A percentile compares a stretch with the other conserved stretches of the same genome.
Evolutionary conservation across 768 basidiomycete species (phyloP).

Genomic region (Boletus vermiculosoides): DNA sequence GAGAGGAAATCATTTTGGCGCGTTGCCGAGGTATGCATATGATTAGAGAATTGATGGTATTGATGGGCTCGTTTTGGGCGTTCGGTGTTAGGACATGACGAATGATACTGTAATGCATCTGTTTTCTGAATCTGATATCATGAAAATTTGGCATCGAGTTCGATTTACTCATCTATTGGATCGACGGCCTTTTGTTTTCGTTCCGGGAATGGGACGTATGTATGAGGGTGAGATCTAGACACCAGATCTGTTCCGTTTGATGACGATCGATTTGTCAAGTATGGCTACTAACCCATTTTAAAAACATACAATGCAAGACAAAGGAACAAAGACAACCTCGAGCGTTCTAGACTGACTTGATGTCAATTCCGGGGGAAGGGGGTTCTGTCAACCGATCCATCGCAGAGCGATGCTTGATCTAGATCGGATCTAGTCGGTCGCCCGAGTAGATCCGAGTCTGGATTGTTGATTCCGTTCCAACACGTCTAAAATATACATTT

Average conservation of each 20-base stretch:
- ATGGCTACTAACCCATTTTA: background rate
- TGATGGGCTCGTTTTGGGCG: background rate
- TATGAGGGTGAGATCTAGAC: background rate
- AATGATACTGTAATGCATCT: background rate
- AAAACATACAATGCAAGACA: background rate
- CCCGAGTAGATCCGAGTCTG: background rate
- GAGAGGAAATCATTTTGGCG: background rate
- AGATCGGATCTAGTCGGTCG: background rate
- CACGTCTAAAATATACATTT: background rate
- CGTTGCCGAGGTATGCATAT: background rate
- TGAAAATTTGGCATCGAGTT: background rate
- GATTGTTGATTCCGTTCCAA: background rate
- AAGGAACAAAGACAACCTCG: background rate
- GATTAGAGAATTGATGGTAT: background rate
- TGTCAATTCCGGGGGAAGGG: background rate
- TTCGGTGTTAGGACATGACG: background rate
- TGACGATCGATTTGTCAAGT: background rate
- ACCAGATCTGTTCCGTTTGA: background rate
- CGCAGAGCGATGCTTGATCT: background rate
- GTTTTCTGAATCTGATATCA: background rate
- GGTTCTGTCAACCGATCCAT: background rate
- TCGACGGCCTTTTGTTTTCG: background rate
- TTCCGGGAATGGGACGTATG: background rate
- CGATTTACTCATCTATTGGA: too few species aligned
- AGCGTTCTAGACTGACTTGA: background rate